Base-by-base conservation (phyloP, 495 filamentous ascomycete species). In the Aspergillus leporis region DNA sequence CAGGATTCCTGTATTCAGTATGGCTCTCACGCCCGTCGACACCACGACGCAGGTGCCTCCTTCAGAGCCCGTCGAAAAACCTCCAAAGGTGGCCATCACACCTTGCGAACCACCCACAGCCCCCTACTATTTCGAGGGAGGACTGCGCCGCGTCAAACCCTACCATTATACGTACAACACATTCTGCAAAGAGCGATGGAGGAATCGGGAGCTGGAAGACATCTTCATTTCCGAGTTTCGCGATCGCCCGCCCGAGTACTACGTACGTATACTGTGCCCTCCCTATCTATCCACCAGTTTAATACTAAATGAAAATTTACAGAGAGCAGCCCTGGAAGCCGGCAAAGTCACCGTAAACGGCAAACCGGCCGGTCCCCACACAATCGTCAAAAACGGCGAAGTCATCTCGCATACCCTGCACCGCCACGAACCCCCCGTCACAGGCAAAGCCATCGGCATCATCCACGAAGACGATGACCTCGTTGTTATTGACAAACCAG, bases 401-500 rank as follows among this genome's bases (percentile, higher is more conserved):
- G 78, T 96, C 43, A 87, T 98, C 43, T 92, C 89, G 5, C 94
- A 98, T 70, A 98, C 92, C 6, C 82, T 94, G 54, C 94, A 98
- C 70, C 90, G 94, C 36, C 94, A 98, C 68, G 94, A 98, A 71
- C 95, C 94, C 3, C 94, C 94, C 5, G 89, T 96, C 23, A 90
- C 89, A 3, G 85, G 83, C n/a, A 77, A 88, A 13, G 82, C 89
- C 0, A 89, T 98, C 38, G 83, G 84, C 3, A 85, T 96, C 45
- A 84, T 98, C 38, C 88, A 95, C 70, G 94, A 98, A 73, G 90
- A 95, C 64, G 85, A 95, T 16, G 87, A 90, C 58, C 85, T 98
- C 74, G 86, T 98, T 31, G 92, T 97, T 53, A 96, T 98, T 67
- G 92, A 96, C 75, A 98, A 98, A 74, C 94, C 94, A 1, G 87